phyloP scores from a whole-genome alignment of 2,329 filamentous ascomycete species.

The Aspergillus chevalieri region DNA sequence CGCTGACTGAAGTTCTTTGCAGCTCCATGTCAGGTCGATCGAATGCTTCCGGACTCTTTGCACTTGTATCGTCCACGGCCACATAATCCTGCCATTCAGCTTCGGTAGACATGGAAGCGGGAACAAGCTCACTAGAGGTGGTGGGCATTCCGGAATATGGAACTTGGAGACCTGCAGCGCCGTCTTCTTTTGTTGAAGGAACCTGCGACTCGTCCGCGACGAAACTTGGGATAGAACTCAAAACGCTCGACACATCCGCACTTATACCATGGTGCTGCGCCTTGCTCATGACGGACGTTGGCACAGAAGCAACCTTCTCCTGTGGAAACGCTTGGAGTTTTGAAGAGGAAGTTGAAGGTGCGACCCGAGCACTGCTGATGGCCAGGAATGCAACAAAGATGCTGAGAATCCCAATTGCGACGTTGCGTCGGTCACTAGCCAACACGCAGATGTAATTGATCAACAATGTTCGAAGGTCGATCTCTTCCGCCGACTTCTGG shows the following conservation, averaged over 20 bases:
- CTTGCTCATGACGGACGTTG: background rate
- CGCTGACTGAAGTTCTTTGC: background rate
- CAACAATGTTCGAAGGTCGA: slow-evolving; percentile 48
- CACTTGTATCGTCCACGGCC: background rate
- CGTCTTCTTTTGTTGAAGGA: no score
- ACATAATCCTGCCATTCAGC: background rate
- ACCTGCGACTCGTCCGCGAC: background rate
- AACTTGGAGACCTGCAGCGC: no score
- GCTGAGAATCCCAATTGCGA: slow-evolving; percentile 44
- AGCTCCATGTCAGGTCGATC: background rate
- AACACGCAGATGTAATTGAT: slow-evolving; percentile 50
- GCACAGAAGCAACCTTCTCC: slow-evolving; percentile 5
- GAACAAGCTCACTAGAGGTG: no score
- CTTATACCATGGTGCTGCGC: background rate
- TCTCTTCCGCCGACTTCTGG: slow-evolving; percentile 27
- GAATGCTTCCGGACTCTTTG: background rate
- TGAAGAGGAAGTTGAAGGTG: slow-evolving; percentile 1
- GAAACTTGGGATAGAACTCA: background rate
- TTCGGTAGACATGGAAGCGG: background rate
- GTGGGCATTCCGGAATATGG: no score
- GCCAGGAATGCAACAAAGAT: slow-evolving; percentile 39
- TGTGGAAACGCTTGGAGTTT: slow-evolving; percentile 12
- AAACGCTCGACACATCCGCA: background rate
- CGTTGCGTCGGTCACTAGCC: slow-evolving; percentile 49
- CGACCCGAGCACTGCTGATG: slow-evolving; percentile 6